Evolutionary conservation across 2,329 filamentous ascomycete genomes (phyloP).

Genomic region (Colletotrichum magnum): DNA sequence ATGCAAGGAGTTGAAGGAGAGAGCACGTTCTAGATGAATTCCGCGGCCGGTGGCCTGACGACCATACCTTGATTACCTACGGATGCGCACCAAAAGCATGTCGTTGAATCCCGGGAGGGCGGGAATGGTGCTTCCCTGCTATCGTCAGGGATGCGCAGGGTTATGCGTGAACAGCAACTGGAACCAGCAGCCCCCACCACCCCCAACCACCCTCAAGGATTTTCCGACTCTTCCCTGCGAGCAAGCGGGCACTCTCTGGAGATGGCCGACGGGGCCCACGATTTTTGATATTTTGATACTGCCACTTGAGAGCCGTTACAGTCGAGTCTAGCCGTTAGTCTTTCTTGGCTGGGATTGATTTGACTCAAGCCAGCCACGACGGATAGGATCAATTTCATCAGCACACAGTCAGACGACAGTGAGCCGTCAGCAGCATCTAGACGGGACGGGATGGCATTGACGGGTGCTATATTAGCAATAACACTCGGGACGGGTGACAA

Average conservation of each 20-base stretch:
- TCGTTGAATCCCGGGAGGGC: constrained; percentile 3
- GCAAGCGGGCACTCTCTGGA: background rate
- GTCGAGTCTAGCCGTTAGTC: too few species aligned
- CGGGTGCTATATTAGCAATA: background rate
- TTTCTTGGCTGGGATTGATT: background rate
- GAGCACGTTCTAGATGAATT: constrained; percentile 7
- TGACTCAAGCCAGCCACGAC: background rate
- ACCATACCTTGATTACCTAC: background rate
- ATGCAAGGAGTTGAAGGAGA: constrained; percentile 27
- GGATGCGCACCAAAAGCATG: background rate
- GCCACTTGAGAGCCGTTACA: background rate
- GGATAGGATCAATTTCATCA: background rate
- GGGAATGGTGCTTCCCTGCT: constrained; percentile 19
- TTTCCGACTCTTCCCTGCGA: background rate
- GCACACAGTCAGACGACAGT: constrained; percentile 3
- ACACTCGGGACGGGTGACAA: background rate
- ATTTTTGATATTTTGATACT: background rate
- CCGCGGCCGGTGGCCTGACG: background rate
- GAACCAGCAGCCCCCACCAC: constrained; percentile 5
- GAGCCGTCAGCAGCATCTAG: constrained; percentile 1
- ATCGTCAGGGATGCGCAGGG: constrained; percentile 3
- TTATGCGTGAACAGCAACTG: constrained; percentile 25
- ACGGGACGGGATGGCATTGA: too few species aligned
- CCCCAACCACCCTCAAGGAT: constrained; percentile 1
- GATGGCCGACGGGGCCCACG: background rate